These are phyloP conservation scores for Botrytis medusae DNA, from an alignment of 2,329 filamentous ascomycete species.

Conservation along the genomic window DNA sequence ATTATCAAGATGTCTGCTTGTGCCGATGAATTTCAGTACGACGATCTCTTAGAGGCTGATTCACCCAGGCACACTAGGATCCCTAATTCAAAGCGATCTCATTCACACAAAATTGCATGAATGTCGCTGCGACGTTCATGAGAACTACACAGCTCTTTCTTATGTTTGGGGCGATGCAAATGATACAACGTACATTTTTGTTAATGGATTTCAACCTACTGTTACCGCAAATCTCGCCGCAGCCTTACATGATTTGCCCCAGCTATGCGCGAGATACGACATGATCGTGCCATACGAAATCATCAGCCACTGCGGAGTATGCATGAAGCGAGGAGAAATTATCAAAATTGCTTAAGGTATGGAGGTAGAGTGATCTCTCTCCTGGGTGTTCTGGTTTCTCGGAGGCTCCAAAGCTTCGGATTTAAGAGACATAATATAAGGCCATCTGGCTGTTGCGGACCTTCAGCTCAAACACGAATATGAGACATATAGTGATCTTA, in stretches of 20 bases:
- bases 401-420: not conserved
- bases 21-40: not conserved
- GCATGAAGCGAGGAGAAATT: not conserved
- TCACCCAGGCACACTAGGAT: not conserved
- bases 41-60: not conserved
- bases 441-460: not conserved
- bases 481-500: no score
- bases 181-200: not conserved
- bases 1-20: not conserved
- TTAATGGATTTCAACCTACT: not conserved
- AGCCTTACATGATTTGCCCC: not conserved
- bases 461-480: not conserved
- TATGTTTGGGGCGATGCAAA: conserved; percentile 11
- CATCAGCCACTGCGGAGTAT: not conserved
- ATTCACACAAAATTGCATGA: not conserved
- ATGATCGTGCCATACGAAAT: no score
- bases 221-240: not conserved
- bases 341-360: not conserved
- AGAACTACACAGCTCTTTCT: not conserved
- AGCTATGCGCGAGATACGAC: not conserved
- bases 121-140: not conserved
- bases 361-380: not conserved
- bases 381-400: not conserved
- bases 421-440: not conserved
- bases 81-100: not conserved